Conservation (phyloP, 441 rosid species). For the Adansonia gregorii region DNA sequence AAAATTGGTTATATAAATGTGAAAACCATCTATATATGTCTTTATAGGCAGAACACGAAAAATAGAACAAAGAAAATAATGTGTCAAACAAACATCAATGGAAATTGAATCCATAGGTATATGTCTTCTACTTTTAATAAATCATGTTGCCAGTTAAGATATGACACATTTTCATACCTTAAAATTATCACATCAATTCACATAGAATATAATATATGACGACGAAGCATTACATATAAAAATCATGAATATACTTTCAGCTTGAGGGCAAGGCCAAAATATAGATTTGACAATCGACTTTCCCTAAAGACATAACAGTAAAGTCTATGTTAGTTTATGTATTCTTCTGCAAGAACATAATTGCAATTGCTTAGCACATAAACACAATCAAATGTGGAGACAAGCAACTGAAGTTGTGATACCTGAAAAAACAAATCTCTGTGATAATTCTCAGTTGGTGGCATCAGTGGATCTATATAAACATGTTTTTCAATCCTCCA, state of each 20-base stretch:
- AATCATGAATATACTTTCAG: neutral
- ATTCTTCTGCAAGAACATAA: neutral
- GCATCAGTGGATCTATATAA: conserved; percentile 83
- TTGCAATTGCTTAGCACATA: neutral
- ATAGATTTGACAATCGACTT: neutral
- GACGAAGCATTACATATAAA: conserved; percentile 14
- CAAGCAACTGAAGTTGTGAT: conserved; percentile 19
- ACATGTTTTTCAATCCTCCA: conserved; percentile 82
- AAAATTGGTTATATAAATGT: conserved; percentile 5
- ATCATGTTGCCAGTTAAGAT: conserved; percentile 2
- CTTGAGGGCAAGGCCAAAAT: neutral
- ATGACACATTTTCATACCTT: neutral
- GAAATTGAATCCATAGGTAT: neutral
- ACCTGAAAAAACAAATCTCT: conserved; percentile 90
- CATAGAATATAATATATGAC: conserved; percentile 9
- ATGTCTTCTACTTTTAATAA: neutral
- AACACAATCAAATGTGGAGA: neutral
- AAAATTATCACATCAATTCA: neutral
- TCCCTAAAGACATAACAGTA: neutral
- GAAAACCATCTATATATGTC: neutral
- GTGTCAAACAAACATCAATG: conserved; percentile 1
- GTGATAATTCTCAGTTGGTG: conserved; percentile 87
- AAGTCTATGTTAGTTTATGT: neutral
- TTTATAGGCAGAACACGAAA: conserved; percentile 5
- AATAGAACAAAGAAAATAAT: neutral